Evolutionary conservation across 2,329 filamentous ascomycete genomes (phyloP).

Genomic region (Fusarium devonianum): DNA sequence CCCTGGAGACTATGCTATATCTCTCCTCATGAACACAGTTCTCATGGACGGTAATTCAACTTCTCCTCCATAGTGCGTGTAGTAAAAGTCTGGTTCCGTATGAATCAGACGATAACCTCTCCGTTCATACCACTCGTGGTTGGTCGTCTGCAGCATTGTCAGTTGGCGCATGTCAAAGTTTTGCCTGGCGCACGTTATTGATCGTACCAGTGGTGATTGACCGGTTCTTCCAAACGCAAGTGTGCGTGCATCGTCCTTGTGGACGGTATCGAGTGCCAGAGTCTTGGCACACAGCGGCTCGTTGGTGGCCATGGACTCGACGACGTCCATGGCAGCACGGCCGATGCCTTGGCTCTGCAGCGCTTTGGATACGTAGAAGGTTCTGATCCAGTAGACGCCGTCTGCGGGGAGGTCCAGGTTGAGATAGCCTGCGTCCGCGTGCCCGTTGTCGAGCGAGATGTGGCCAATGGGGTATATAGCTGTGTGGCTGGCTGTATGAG

Average conservation of each 20-base stretch:
- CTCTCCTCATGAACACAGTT: slow-evolving; percentile 23
- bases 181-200: fast-evolving
- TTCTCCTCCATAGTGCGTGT: neutral
- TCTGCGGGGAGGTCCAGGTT: slow-evolving; percentile 29
- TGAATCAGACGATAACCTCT: slow-evolving; percentile 40
- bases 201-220: slow-evolving; percentile 13
- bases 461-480: slow-evolving; percentile 36
- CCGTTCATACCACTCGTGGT: slow-evolving; percentile 43
- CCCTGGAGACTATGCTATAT: slow-evolving; percentile 5
- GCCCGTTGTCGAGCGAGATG: slow-evolving; percentile 35
- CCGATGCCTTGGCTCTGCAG: slow-evolving; percentile 41
- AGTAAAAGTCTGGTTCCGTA: slow-evolving; percentile 25
- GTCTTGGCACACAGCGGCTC: slow-evolving; percentile 37
- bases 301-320: slow-evolving; percentile 39
- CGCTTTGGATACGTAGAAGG: slow-evolving; percentile 38
- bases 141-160: slow-evolving; percentile 29
- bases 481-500: slow-evolving; percentile 19
- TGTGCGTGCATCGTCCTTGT: slow-evolving; percentile 33
- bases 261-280: slow-evolving; percentile 40
- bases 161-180: fast-evolving
- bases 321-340: slow-evolving; percentile 41
- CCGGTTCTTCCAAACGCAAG: slow-evolving; percentile 5
- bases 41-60: neutral
- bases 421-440: slow-evolving; percentile 20
- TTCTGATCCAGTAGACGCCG: slow-evolving; percentile 43